Evolutionary conservation across 2,329 filamentous ascomycete genomes (phyloP).

Genomic region (Ceratocystis diversiconidia): DNA sequence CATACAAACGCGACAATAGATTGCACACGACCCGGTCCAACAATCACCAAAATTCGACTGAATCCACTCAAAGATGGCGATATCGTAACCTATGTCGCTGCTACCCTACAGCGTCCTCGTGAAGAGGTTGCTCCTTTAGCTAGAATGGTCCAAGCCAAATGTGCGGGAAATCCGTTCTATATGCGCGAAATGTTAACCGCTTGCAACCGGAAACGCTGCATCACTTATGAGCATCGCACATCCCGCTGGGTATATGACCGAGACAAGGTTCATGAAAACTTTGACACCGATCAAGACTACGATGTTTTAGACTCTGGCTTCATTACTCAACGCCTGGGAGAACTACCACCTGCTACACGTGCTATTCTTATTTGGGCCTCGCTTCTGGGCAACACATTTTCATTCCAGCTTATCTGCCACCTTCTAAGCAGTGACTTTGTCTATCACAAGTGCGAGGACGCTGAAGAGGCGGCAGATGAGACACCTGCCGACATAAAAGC

Average conservation of each 20-base stretch:
- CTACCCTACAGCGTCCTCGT: constrained; percentile 59
- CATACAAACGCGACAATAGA: constrained; percentile 24
- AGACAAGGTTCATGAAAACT: constrained; percentile 73
- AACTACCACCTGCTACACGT: constrained; percentile 59
- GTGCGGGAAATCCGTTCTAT: constrained; percentile 77
- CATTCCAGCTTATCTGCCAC: constrained; percentile 64
- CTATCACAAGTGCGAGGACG: constrained; percentile 41
- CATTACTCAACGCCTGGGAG: constrained; percentile 60
- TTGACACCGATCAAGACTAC: constrained; percentile 63
- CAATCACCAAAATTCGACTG: constrained; percentile 57
- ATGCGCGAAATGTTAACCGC: constrained; percentile 81
- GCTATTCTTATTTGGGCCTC: constrained; percentile 77
- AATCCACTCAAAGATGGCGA: constrained; percentile 63
- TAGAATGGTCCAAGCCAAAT: constrained; percentile 78
- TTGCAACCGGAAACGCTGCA: constrained; percentile 72
- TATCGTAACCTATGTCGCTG: constrained; percentile 66
- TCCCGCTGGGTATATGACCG: constrained; percentile 75
- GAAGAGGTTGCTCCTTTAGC: constrained; percentile 65
- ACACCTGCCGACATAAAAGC: constrained; percentile 19
- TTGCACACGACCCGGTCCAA: constrained; percentile 33
- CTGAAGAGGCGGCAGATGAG: constrained; percentile 21
- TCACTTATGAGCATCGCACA: constrained; percentile 80
- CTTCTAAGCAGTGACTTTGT: constrained; percentile 61
- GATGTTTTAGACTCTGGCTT: constrained; percentile 72
- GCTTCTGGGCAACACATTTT: constrained; percentile 68